Conservation (phyloP, 345 rosid species). For the Salix viminalis region DNA sequence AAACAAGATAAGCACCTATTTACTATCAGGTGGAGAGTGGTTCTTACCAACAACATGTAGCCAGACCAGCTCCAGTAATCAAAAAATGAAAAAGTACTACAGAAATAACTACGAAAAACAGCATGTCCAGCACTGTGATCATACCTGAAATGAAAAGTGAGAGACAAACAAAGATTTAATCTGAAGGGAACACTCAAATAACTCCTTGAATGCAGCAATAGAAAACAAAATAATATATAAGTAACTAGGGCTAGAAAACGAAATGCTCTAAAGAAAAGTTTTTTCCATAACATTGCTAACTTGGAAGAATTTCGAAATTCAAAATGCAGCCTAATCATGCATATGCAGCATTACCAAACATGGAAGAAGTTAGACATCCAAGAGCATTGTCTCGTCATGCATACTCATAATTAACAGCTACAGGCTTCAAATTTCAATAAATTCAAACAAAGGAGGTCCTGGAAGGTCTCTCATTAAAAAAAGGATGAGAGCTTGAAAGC, state of each 20-base stretch:
- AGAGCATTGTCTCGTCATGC: not conserved
- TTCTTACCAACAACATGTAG: constrained; percentile 87
- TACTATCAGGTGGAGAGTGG: not conserved
- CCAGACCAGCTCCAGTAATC: constrained; percentile 64
- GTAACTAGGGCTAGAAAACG: not conserved
- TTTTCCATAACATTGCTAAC: not conserved
- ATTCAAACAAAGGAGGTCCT: not conserved
- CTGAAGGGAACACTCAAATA: not conserved
- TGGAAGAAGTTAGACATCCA: not conserved
- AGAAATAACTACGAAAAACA: constrained; percentile 64
- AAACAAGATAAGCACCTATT: not conserved
- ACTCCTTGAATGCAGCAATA: not conserved
- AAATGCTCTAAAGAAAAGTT: not conserved
- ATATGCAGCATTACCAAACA: not conserved
- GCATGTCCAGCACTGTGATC: constrained; percentile 88
- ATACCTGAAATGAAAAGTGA: constrained; percentile 59
- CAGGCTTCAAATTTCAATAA: not conserved
- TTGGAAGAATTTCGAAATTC: not conserved
- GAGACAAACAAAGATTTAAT: constrained; percentile 7
- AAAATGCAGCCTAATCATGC: not conserved
- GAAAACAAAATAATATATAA: not conserved
- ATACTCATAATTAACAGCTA: not conserved
- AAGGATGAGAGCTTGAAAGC: not conserved
- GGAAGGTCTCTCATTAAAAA: not conserved
- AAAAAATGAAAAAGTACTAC: constrained; percentile 78